phyloP scores from a whole-genome alignment of 1,284 basidiomycete species.

The Rhodotorula sp. region DNA sequence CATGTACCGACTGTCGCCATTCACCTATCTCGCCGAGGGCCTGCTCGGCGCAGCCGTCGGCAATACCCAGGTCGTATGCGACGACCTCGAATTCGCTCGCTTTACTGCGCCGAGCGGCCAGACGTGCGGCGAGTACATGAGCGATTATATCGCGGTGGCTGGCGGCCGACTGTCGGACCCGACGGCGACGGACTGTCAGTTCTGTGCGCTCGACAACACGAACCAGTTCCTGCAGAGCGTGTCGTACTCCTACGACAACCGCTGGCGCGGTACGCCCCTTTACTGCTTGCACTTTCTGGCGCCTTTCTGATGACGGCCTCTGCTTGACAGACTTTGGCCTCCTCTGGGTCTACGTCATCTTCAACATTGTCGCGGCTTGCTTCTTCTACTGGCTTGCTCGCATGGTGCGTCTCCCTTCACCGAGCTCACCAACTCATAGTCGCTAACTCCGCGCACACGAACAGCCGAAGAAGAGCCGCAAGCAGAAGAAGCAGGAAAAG shows the following conservation, averaged over 20 bases:
- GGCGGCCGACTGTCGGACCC: constrained; percentile 49
- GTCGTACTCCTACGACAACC: constrained; percentile 61
- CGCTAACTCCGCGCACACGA: background rate
- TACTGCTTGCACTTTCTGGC: too few species aligned
- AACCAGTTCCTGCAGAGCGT: constrained; percentile 64
- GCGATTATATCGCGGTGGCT: constrained; percentile 48
- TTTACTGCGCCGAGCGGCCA: constrained; percentile 51
- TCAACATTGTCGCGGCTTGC: constrained; percentile 55
- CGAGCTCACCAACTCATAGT: too few species aligned
- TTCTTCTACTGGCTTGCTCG: constrained; percentile 31
- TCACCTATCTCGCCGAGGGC: constrained; percentile 56
- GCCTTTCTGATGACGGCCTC: background rate
- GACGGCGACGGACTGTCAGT: constrained; percentile 48
- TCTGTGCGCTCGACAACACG: constrained; percentile 56
- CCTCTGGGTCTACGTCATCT: constrained; percentile 63
- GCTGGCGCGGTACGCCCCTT: constrained; percentile 35
- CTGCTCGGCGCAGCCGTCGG: constrained; percentile 50
- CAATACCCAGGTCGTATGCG: constrained; percentile 51
- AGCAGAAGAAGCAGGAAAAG: constrained; percentile 5
- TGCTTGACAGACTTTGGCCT: constrained; percentile 55
- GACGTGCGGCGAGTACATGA: constrained; percentile 47
- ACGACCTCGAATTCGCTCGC: constrained; percentile 48
- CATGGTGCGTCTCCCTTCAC: constrained; percentile 10
- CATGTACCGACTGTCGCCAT: constrained; percentile 77
- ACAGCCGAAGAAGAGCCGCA: background rate